Conservation (phyloP, 1,284 basidiomycete genomes). For the Cerrena zonata region DNA sequence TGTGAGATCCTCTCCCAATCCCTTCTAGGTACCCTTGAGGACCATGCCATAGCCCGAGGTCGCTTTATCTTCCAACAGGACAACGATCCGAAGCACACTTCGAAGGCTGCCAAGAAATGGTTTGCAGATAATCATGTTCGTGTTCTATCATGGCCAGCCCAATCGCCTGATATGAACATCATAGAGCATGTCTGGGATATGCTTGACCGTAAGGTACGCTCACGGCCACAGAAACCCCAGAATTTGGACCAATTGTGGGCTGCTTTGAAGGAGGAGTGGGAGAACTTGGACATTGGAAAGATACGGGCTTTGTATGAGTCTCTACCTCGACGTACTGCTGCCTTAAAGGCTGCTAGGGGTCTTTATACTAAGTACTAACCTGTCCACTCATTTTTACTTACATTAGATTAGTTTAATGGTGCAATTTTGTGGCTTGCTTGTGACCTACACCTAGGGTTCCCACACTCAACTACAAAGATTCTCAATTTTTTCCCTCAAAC, state of each 20-base stretch:
- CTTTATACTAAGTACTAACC: too few relatives aligned
- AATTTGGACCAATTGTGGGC: constrained; percentile 9
- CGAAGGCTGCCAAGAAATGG: constrained; percentile 23
- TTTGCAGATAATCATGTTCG: constrained; percentile 28
- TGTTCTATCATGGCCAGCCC: constrained; percentile 30
- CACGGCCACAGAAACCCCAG: neutral
- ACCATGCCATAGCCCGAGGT: constrained; percentile 12
- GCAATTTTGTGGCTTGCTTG: too few relatives aligned
- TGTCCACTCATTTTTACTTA: too few relatives aligned
- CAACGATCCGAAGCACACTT: constrained; percentile 33
- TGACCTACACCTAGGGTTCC: too few relatives aligned
- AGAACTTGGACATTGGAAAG: neutral
- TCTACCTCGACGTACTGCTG: constrained; percentile 2
- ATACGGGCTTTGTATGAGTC: constrained; percentile 5
- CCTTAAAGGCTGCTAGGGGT: too few relatives aligned
- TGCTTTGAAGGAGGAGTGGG: constrained; percentile 9
- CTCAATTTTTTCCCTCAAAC: too few relatives aligned
- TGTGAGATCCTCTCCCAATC: constrained; percentile 22
- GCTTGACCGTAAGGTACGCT: constrained; percentile 3
- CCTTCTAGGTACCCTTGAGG: constrained; percentile 23
- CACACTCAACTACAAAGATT: too few relatives aligned
- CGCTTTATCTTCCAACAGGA: constrained; percentile 29
- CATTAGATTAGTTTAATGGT: too few relatives aligned
- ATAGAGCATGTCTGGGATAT: constrained; percentile 10
- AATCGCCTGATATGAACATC: constrained; percentile 33